Evolutionary conservation across 345 rosid genomes (phyloP).

Genomic region (Dipteronia dyeriana): DNA sequence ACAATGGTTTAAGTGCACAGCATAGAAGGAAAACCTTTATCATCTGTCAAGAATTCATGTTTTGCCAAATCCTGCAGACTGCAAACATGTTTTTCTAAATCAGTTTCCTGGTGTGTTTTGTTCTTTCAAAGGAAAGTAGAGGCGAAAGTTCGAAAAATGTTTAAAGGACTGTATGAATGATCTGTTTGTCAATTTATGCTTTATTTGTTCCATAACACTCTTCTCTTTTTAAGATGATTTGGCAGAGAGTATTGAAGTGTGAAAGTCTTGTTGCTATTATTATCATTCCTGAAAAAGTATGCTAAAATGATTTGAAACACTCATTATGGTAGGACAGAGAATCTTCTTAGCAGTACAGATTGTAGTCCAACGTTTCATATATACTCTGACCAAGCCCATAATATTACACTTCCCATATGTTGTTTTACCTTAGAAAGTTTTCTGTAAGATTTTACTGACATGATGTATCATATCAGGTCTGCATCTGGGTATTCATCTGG

Average conservation of each 20-base stretch:
- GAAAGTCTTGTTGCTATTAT: background rate
- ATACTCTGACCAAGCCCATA: background rate
- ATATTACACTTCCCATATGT: background rate
- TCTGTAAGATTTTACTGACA: slow-evolving; percentile 18
- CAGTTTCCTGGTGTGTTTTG: background rate
- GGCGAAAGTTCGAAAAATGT: background rate
- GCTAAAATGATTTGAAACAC: slow-evolving; percentile 7
- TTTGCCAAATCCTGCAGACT: no score
- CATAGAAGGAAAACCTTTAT: background rate
- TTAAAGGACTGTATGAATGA: background rate
- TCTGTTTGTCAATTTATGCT: background rate
- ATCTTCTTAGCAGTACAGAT: background rate
- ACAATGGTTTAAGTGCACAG: background rate
- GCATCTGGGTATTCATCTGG: slow-evolving; percentile 91
- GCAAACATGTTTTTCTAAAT: background rate
- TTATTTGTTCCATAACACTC: background rate
- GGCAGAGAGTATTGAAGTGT: background rate
- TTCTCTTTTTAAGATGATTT: background rate
- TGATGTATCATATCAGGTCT: slow-evolving; percentile 53
- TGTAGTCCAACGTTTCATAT: background rate
- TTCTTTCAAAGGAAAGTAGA: background rate
- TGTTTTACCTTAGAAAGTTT: background rate
- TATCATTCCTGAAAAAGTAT: background rate
- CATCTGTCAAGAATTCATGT: background rate
- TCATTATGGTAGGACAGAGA: background rate